A percentile compares a stretch with the other conserved stretches of the same genome.
These are phyloP conservation scores for Syncephalis plumigaleata DNA, from an alignment of 371 early-diverging fungal species.

Conservation along the genomic window DNA sequence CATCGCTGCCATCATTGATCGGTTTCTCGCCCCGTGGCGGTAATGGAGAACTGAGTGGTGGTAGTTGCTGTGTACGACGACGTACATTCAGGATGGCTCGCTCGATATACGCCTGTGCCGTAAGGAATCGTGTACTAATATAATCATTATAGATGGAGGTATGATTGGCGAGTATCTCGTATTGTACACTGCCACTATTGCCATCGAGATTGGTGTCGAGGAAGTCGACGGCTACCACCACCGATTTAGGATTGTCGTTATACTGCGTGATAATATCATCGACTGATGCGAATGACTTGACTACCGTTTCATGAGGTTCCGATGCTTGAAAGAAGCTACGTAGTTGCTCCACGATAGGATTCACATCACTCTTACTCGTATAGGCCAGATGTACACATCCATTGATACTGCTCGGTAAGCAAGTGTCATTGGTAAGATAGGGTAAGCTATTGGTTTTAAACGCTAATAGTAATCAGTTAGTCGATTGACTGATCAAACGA, in stretches of 20 bases:
- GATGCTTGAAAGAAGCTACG: slow-evolving; percentile 13
- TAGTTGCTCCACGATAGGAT: slow-evolving; percentile 14
- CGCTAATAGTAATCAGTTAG: no score
- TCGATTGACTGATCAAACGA: no score
- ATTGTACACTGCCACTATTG: slow-evolving; percentile 4
- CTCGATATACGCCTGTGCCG: slow-evolving; percentile 20
- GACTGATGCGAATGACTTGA: slow-evolving; percentile 11
- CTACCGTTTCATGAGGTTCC: slow-evolving; percentile 10
- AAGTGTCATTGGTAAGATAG: no score
- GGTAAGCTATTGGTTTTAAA: no score
- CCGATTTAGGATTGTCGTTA: slow-evolving; percentile 11
- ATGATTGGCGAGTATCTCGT: slow-evolving; percentile 17
- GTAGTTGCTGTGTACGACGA: slow-evolving; percentile 13
- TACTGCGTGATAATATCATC: slow-evolving; percentile 11
- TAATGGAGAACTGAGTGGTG: slow-evolving; percentile 16
- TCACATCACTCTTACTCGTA: slow-evolving; percentile 12
- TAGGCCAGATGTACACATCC: slow-evolving; percentile 18
- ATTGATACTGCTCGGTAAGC: no score
- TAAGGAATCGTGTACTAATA: slow-evolving; percentile 11
- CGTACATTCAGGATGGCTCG: slow-evolving; percentile 18
- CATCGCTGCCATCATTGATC: slow-evolving; percentile 5
- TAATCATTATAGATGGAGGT: slow-evolving; percentile 7
- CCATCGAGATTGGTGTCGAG: slow-evolving; percentile 3
- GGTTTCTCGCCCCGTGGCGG: slow-evolving; percentile 7
- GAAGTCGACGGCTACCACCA: slow-evolving; percentile 19